phyloP scores from a whole-genome alignment of 2,329 filamentous ascomycete species.

The Colletotrichum australisinense region DNA sequence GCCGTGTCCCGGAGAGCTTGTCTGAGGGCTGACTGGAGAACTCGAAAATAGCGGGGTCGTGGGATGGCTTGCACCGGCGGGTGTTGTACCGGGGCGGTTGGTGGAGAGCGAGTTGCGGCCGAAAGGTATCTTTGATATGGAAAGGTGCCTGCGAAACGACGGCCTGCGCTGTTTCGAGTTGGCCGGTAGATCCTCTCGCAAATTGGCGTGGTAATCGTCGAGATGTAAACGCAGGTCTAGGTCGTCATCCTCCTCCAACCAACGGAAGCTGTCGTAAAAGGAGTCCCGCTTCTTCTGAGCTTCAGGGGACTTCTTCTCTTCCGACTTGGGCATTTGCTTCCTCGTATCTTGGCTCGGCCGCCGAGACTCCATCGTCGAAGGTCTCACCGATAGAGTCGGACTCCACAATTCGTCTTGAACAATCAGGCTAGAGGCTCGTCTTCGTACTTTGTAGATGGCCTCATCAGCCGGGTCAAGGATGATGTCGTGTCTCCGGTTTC shows the following conservation, averaged over 20 bases:
- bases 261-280: conserved; percentile 76
- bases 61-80: conserved; percentile 43
- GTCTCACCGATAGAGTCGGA: conserved; percentile 43
- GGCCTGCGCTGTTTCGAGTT: conserved; percentile 61
- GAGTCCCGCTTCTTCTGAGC: conserved; percentile 56
- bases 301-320: conserved; percentile 5
- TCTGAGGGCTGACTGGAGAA: conserved; percentile 28
- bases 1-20: conserved; percentile 47
- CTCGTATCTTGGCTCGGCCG: conserved; percentile 33
- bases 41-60: conserved; percentile 41
- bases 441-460: conserved; percentile 61
- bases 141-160: conserved; percentile 78
- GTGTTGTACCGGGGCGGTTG: conserved; percentile 59
- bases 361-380: conserved; percentile 43
- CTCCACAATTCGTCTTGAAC: conserved; percentile 45
- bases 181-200: conserved; percentile 61
- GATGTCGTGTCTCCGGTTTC: conserved; percentile 59
- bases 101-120: conserved; percentile 64
- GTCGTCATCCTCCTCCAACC: conserved; percentile 79
- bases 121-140: conserved; percentile 75
- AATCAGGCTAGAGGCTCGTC: conserved; percentile 50
- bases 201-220: conserved; percentile 77
- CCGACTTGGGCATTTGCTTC: conserved; percentile 26
- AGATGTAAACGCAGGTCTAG: conserved; percentile 75
- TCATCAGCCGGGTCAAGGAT: conserved; percentile 62